These are phyloP conservation scores for Zalaria sp. DNA, from an alignment of 2,329 filamentous ascomycete species.

Conservation along the genomic window DNA sequence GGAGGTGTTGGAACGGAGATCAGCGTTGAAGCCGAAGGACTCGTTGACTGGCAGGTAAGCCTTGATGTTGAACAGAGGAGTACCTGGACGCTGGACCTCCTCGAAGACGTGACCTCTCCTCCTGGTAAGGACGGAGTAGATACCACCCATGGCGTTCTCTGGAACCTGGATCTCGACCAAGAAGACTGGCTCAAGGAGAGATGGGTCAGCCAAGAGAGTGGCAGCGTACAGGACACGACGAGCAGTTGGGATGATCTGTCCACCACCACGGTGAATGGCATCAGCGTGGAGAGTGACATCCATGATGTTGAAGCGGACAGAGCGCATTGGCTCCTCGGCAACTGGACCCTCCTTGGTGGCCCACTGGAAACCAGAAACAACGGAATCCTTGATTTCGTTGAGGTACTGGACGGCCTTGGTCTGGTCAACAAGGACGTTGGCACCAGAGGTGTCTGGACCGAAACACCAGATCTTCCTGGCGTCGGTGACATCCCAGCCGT, in stretches of 20 bases:
- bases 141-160: slow-evolving; percentile 98
- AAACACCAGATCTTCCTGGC: slow-evolving; percentile 99
- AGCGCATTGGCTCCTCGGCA: slow-evolving; percentile 96
- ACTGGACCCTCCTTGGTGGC: slow-evolving; percentile 94
- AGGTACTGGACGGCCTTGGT: slow-evolving; percentile 99
- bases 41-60: slow-evolving; percentile 92
- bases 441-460: slow-evolving; percentile 91
- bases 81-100: slow-evolving; percentile 96
- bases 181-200: slow-evolving; percentile 94
- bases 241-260: slow-evolving; percentile 94
- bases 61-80: slow-evolving; percentile 98
- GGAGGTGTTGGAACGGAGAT: slow-evolving; percentile 83
- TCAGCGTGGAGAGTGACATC: slow-evolving; percentile 99
- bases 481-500: slow-evolving; percentile 98
- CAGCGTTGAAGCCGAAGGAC: slow-evolving; percentile 97
- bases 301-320: slow-evolving; percentile 95
- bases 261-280: slow-evolving; percentile 98
- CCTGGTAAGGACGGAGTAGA: slow-evolving; percentile 97
- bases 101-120: slow-evolving; percentile 97
- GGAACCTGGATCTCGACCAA: slow-evolving; percentile 98
- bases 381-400: slow-evolving; percentile 99
- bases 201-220: slow-evolving; percentile 77
- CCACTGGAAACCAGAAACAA: slow-evolving; percentile 99
- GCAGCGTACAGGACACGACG: slow-evolving; percentile 96
- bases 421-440: slow-evolving; percentile 98